Conservation (phyloP, 2,329 filamentous ascomycete species). For the Aureobasidium melanogenum region DNA sequence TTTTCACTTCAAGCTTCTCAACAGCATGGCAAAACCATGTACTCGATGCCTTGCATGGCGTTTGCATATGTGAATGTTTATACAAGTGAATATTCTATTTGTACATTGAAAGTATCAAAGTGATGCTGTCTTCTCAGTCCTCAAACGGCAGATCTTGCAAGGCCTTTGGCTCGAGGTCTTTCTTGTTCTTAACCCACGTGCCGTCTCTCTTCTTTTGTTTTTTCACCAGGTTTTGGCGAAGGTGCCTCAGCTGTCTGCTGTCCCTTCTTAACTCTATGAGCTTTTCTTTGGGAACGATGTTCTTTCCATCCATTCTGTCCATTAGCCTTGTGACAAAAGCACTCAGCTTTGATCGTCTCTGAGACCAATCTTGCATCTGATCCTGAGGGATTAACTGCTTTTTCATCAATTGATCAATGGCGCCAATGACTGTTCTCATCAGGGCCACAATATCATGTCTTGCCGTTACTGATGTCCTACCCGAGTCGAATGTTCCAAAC, state of each 20-base stretch:
- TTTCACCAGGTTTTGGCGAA: not conserved
- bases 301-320: constrained; percentile 9
- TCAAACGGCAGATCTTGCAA: not conserved
- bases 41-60: too few relatives aligned
- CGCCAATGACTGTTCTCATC: constrained; percentile 19
- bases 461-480: not conserved
- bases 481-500: constrained; percentile 16
- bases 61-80: not conserved
- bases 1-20: not conserved
- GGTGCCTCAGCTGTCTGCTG: constrained; percentile 4
- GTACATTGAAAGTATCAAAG: not conserved
- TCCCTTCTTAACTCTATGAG: constrained; percentile 5
- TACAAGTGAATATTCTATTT: not conserved
- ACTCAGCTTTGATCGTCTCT: constrained; percentile 16
- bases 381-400: constrained; percentile 17
- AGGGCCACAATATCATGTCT: constrained; percentile 17
- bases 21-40: not conserved
- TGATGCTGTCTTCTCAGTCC: not conserved
- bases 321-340: constrained; percentile 14
- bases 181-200: constrained; percentile 1
- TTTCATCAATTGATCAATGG: constrained; percentile 22
- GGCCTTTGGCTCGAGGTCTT: not conserved
- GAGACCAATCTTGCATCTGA: constrained; percentile 16
- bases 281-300: not conserved
- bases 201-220: constrained; percentile 6